Conservation (phyloP, 257 asterid genomes). For the Capsicum pubescens region DNA sequence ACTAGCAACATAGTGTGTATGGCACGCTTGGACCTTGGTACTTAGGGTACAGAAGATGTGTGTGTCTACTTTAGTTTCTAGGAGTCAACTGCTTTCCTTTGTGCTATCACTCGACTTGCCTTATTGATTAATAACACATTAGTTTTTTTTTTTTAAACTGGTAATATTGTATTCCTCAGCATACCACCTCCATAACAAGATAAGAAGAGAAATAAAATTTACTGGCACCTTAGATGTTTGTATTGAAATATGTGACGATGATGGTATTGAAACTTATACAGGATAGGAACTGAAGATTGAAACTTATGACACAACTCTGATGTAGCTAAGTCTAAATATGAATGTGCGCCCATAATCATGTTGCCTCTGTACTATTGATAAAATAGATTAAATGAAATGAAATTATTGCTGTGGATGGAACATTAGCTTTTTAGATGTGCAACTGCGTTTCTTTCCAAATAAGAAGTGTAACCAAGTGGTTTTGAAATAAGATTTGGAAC, state of each 20-base stretch:
- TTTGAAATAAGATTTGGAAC: neutral
- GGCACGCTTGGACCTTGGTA: neutral
- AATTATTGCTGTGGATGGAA: neutral
- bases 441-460: neutral
- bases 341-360: neutral
- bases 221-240: too few species aligned
- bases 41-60: neutral
- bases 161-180: too few species aligned
- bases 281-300: neutral
- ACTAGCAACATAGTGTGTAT: neutral
- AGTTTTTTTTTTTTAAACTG: too few species aligned
- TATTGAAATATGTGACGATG: too few species aligned
- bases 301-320: neutral
- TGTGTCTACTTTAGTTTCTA: neutral
- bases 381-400: neutral
- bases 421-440: neutral
- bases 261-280: too few species aligned
- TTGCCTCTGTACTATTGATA: slow-evolving; percentile 10
- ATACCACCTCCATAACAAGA: too few species aligned
- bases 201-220: too few species aligned
- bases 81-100: neutral
- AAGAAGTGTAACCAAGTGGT: neutral
- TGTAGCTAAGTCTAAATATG: neutral
- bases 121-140: too few species aligned
- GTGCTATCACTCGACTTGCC: neutral